A percentile compares a stretch with the other conserved stretches of the same genome.
These are phyloP conservation scores for Yamadazyma ubonensis DNA, from an alignment of 805 yeast genomes.

Conservation along the genomic window DNA sequence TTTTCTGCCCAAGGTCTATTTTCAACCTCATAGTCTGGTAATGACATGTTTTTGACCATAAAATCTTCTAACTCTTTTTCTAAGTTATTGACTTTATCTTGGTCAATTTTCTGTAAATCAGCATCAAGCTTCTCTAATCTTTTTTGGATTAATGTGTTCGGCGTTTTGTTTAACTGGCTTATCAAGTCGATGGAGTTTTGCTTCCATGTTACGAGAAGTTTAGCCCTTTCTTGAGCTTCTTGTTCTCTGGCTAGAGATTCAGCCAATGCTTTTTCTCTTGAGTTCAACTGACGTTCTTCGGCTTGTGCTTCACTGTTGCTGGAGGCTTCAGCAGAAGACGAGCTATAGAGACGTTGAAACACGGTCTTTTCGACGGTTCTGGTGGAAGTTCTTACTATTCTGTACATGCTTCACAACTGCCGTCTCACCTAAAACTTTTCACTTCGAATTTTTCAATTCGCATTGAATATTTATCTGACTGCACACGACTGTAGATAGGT, in stretches of 20 bases:
- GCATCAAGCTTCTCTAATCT: conserved; percentile 31
- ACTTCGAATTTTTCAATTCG: conserved; percentile 4
- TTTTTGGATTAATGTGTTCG: conserved; percentile 28
- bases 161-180: conserved; percentile 33
- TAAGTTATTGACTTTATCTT: conserved; percentile 35
- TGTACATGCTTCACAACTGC: conserved; percentile 1
- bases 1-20: conserved; percentile 36
- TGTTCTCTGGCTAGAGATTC: conserved; percentile 45
- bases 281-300: conserved; percentile 1
- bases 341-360: neutral
- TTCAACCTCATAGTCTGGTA: conserved; percentile 28
- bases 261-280: conserved; percentile 41
- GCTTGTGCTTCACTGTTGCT: neutral
- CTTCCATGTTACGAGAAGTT: conserved; percentile 34
- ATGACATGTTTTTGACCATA: conserved; percentile 30
- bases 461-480: neutral
- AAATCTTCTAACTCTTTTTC: conserved; percentile 42
- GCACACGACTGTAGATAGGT: neutral
- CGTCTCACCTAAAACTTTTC: conserved; percentile 5
- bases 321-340: neutral
- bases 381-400: conserved; percentile 3
- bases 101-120: conserved; percentile 29
- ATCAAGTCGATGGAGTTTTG: conserved; percentile 26
- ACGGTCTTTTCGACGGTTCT: neutral
- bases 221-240: conserved; percentile 35